Evolutionary conservation across 371 early-diverging fungal species (phyloP), one percentile per base, ranked within the genome.

Genomic region (Coemansia sp.): DNA sequence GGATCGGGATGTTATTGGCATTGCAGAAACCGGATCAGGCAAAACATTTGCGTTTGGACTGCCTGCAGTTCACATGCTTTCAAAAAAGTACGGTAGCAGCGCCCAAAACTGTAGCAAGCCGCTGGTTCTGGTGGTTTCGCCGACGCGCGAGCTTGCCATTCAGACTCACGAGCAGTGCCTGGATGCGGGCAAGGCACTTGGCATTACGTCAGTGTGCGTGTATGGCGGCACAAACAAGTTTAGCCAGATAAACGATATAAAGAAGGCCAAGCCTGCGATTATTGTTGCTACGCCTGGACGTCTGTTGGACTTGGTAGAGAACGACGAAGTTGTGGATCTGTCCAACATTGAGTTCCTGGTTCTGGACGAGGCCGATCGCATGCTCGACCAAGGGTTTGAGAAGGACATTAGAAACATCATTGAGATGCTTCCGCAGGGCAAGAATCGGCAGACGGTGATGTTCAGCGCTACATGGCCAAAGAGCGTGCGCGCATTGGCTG

Each of bases 391-490:
- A 78, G 99, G 98, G 55, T 99, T 99, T 80, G 91, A 81, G 53
- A 84, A 90, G 55, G 97, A 92, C 42, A 88, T 99, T 69, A 88
- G 91, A 51, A 84, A 86, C 31, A 94, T 94, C 59, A 82, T 92
- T 73, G 71, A 90, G 61, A 89, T 90, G 73, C 84, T 98, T n/a
- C 92, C 95, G 48, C 75, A 84, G 60, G 88, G 88, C 68, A 83
- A 83, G 8, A 82, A 86, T 55, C 84, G 91, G 59, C 95, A 94
- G 71, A 91, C 97, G 16, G 85, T 99, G 22, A 90, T 99, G 85
- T 99, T 99, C 90, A 95, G 95, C 80, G 99, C 99, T 0, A 99
- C 99, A 0, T 99, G 98, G 90, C 99, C 98, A 45, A 92, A 89
- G 77, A 90, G 92, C 71, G 98, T 99, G 21, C 92, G 95, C 72